These are phyloP conservation scores for Ophiostoma sp. DNA, from an alignment of 2,329 filamentous ascomycete genomes.

Conservation along the genomic window DNA sequence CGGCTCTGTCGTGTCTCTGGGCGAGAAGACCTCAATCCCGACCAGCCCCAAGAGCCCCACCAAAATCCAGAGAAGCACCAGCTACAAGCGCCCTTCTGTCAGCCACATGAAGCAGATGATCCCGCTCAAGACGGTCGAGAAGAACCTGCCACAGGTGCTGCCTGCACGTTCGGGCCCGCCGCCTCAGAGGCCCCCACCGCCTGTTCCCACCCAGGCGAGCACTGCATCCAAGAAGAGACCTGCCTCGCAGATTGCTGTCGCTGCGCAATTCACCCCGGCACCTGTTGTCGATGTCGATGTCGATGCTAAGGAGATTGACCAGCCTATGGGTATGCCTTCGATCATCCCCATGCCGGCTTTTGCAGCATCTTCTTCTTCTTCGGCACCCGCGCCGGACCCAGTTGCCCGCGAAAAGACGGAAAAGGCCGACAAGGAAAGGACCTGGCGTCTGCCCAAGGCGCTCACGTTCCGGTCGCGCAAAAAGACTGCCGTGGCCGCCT, in stretches of 20 bases:
- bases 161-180: background rate
- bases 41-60: background rate
- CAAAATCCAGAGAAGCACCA: background rate
- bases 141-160: background rate
- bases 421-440: background rate
- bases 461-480: conserved; percentile 7
- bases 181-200: conserved; percentile 3
- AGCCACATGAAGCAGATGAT: conserved; percentile 16
- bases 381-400: background rate
- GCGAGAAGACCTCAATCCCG: background rate
- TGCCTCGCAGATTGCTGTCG: background rate
- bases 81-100: conserved; percentile 12
- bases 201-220: background rate
- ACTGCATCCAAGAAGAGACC: background rate
- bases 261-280: background rate
- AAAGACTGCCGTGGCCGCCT: background rate
- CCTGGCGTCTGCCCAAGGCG: background rate
- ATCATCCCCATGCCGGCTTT: background rate
- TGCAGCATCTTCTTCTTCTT: background rate
- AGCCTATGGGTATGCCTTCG: background rate
- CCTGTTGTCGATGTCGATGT: background rate
- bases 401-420: background rate
- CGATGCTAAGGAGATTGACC: background rate
- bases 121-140: conserved; percentile 14
- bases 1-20: background rate